Evolutionary conservation across 2,329 filamentous ascomycete genomes (phyloP), one percentile per base, ranked within the genome.

Genomic region (Pseudogymnoascus sp.): DNA sequence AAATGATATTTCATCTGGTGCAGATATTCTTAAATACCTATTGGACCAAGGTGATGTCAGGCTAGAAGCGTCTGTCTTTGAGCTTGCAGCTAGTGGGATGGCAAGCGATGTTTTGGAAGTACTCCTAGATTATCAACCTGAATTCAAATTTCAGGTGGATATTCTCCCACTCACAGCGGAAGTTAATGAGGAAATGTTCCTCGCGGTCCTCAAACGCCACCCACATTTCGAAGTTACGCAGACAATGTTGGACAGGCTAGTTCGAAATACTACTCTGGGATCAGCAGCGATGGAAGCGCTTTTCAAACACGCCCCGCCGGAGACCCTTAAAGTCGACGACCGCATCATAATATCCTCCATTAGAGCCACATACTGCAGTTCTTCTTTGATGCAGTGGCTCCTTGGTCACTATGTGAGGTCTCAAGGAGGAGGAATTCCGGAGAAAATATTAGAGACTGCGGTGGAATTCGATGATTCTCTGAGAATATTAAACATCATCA

Each of bases 211-310:
- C 43, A 54, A 6, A 32, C 43, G 25, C 25, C 43, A 54, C 1
- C 43, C 43, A 30, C n/a, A 54, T 54, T 32, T 54, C 9, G 25
- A 54, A 54, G 22, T 54, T 32, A 54, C 43, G n/a, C 43, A 54
- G 6, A n/a, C 18, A 30, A 54, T 30, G 25, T 3, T 54, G 8
- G 14, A 12, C 4, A 18, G 43, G 43, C 43, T 54, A 2, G 43
- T 54, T 54, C 43, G 2, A 54, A 32, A 32, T 18, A 54, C 43
- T 54, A 2, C n/a, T 54, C 25, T 54, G 12, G 3, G 25, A 7
- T 54, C 43, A 3, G 43, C 43, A 30, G 43, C 43, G 7, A 54
- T 54, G 43, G 43, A 54, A 2, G 43, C 43, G 4, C 43, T 54
- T 54, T 1, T 54, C 43, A 12, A 54, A 18, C 43, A 54, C 7